A percentile compares a stretch with the other conserved stretches of the same genome.
These are phyloP conservation scores for Lactuca saligna DNA, from an alignment of 129 eudicot species.

Conservation along the genomic window DNA sequence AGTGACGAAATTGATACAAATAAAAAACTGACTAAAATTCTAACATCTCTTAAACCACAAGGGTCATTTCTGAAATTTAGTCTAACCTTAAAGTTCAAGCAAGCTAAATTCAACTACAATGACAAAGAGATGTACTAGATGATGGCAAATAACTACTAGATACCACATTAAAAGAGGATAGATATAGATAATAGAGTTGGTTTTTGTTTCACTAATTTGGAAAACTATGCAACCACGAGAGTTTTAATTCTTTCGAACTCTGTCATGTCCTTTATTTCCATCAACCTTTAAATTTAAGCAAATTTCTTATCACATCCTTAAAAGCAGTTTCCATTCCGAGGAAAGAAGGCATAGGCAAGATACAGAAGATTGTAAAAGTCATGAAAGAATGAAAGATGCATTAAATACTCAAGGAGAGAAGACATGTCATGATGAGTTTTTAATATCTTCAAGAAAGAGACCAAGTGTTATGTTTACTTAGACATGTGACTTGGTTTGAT, in stretches of 20 bases:
- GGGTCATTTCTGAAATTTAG: background rate
- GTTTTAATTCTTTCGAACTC: slow-evolving; percentile 42
- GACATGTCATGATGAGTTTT: slow-evolving; percentile 40
- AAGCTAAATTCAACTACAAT: slow-evolving; percentile 21
- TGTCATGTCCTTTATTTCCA: slow-evolving; percentile 36
- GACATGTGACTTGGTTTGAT: slow-evolving; percentile 38
- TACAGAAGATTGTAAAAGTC: slow-evolving; percentile 38
- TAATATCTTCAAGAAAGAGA: slow-evolving; percentile 28
- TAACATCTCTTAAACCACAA: too few species aligned
- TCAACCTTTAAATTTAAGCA: slow-evolving; percentile 40
- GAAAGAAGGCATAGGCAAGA: slow-evolving; percentile 38
- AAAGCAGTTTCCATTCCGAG: slow-evolving; percentile 31
- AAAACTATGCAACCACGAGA: slow-evolving; percentile 33
- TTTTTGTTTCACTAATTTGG: slow-evolving; percentile 37
- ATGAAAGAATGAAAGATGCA: slow-evolving; percentile 38
- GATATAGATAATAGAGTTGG: slow-evolving; percentile 36
- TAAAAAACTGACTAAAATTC: too few species aligned
- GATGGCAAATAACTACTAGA: slow-evolving; percentile 34
- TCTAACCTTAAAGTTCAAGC: slow-evolving; percentile 15
- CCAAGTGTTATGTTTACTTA: slow-evolving; percentile 38
- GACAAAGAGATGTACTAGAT: slow-evolving; percentile 19
- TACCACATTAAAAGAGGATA: slow-evolving; percentile 29
- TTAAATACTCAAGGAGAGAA: slow-evolving; percentile 28
- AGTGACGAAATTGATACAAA: too few species aligned
- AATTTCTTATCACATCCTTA: slow-evolving; percentile 38